Evolutionary conservation across 352 stramenopile genomes (phyloP), one percentile per base, ranked within the genome.

Genomic region (Thalassiosira delicatula): DNA sequence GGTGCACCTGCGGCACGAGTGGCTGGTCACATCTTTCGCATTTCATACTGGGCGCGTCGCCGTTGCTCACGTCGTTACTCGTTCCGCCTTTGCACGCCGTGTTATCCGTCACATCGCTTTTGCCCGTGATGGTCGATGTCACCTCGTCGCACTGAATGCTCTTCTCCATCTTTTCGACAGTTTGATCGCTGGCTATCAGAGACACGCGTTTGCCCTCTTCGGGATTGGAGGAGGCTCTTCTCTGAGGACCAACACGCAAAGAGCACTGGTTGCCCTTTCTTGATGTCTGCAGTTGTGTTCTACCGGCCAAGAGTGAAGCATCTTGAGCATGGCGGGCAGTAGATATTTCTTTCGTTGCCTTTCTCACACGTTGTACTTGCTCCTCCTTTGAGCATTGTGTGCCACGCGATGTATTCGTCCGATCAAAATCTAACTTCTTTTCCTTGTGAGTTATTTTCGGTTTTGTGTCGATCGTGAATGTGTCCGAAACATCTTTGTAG

Each of bases 401-500:
- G 33, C 60, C 33, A 40, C 61, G 61, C 40, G 33, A 53, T 12
- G 21, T 5, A 0, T 7, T 68, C 23, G 23, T 25, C 32, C 27
- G 27, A 23, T 68, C 44, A 53, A n/a, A 68, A 68, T 30, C 30
- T 3, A 8, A 27, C 32, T 42, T 32, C n/a, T 57, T 66, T 21
- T 32, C 56, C 37, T 49, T 21, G 12, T 33, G 29, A 62, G 23
- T 40, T 23, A 2, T 66, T 49, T 66, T 27, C 29, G 44, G 14
- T 27, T 59, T 49, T 29, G 17, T 54, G 17, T 33, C 35, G 19
- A 2, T 7, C 37, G 62, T 67, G 40, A 21, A 49, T 53, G 57
- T n/a, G 14, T 62, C 19, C 21, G 8, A 17, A 19, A 17, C 7
- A 56, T 44, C 29, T 27, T 53, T 69, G 59, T 76, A 84, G 27